Evolutionary conservation across 2,329 filamentous ascomycete genomes (phyloP).

Genomic region (Dothidotthia symphoricarpi): DNA sequence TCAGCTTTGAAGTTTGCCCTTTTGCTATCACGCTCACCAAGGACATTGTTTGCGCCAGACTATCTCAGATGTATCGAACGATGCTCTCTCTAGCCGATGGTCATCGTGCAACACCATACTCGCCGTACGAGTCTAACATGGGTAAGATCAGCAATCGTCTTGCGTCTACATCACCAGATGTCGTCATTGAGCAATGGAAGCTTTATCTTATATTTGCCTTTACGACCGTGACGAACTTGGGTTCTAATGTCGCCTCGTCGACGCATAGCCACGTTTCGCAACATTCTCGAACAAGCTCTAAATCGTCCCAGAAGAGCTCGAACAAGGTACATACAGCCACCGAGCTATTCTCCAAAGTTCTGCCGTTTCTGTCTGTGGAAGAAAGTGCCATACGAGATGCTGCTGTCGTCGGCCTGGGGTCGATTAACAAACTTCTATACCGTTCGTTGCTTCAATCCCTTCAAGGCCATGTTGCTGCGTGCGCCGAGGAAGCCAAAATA

Average conservation of each 20-base stretch:
- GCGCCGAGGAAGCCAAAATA: slow-evolving; percentile 83
- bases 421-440: slow-evolving; percentile 93
- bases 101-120: slow-evolving; percentile 47
- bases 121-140: slow-evolving; percentile 58
- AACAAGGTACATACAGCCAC: slow-evolving; percentile 84
- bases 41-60: slow-evolving; percentile 87
- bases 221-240: slow-evolving; percentile 85
- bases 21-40: slow-evolving; percentile 88
- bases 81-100: slow-evolving; percentile 77
- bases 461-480: slow-evolving; percentile 79
- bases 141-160: slow-evolving; percentile 57
- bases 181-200: slow-evolving; percentile 96
- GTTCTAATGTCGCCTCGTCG: slow-evolving; percentile 57
- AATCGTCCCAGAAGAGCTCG: slow-evolving; percentile 63
- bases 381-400: slow-evolving; percentile 82
- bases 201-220: slow-evolving; percentile 96
- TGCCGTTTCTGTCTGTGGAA: slow-evolving; percentile 78
- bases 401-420: slow-evolving; percentile 86
- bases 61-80: slow-evolving; percentile 87
- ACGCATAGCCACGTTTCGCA: slow-evolving; percentile 60
- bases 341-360: slow-evolving; percentile 86
- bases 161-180: slow-evolving; percentile 72
- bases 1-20: slow-evolving; percentile 86
- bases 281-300: slow-evolving; percentile 79
- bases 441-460: slow-evolving; percentile 85